phyloP scores from a whole-genome alignment of 208 protist species.

The Leishmania tropica region DNA sequence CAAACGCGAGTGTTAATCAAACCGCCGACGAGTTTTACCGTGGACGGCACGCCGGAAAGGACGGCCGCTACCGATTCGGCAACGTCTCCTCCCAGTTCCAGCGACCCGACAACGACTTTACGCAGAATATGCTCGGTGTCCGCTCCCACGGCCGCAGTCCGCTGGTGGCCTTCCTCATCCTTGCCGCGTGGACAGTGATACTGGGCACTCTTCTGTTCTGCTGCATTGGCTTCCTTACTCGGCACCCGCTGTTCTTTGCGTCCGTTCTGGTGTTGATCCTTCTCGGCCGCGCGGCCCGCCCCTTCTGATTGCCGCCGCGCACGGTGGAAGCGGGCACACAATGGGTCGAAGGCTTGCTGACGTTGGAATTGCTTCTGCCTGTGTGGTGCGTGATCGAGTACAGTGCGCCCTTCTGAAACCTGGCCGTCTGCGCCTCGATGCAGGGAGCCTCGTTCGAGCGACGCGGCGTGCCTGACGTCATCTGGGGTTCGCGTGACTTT shows the following conservation, averaged over 20 bases:
- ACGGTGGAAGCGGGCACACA: background rate
- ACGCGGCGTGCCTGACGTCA: background rate
- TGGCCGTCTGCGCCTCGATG: background rate
- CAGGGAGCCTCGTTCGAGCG: background rate
- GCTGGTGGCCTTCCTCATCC: conserved; percentile 66
- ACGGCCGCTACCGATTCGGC: conserved; percentile 69
- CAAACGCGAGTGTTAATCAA: conserved; percentile 77
- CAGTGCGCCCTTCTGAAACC: background rate
- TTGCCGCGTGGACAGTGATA: conserved; percentile 64
- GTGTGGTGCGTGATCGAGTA: background rate
- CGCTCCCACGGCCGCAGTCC: conserved; percentile 74
- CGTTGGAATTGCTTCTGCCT: background rate
- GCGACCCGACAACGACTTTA: conserved; percentile 64
- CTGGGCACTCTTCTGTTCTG: conserved; percentile 58
- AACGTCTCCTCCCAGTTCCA: conserved; percentile 52
- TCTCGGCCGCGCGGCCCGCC: conserved; percentile 39
- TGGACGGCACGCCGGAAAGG: conserved; percentile 36
- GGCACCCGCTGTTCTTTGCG: conserved; percentile 73
- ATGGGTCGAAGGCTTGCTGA: background rate
- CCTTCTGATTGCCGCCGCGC: conserved; percentile 23
- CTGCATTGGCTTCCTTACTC: conserved; percentile 52
- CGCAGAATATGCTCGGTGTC: conserved; percentile 61
- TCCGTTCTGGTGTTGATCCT: conserved; percentile 65
- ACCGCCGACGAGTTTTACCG: conserved; percentile 59
- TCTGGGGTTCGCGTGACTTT: background rate